Base-by-base conservation (phyloP, 208 protist genomes). In the Trypanosoma cruzi region DNA sequence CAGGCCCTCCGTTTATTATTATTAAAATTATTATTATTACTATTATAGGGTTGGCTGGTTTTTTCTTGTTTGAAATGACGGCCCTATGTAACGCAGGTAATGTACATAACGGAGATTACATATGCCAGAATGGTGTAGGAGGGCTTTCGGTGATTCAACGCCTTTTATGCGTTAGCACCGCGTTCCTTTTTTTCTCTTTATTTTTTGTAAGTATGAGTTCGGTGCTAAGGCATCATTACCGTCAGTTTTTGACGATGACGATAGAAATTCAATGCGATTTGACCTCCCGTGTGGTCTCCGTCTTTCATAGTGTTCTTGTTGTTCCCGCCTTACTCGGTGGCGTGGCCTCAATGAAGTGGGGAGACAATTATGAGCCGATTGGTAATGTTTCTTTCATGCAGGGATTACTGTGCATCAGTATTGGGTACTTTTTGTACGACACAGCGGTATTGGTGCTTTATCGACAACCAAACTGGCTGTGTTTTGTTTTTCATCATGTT, bases 341-440 rank as follows among this genome's bases (percentile, higher is more conserved):
- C 24, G 67, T 88, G 37, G 22, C 57, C 34, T 64, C 31, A 22
- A 81, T 81, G 64, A n/a, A 55, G 53, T 88, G 82, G 79, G 77
- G 79, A 54, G 1, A 32, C 14, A 26, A 63, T n/a, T 65, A 73
- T 50, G 78, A 84, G 52, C 57, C 80, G 11, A 56, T 84, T 18
- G 57, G 55, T 20, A 60, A 69, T 57, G 73, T 77, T 8, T 75
- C 48, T 22, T 69, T 78, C 36, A 32, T 88, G 10, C 79, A 85
- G 50, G 58, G 69, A 31, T 37, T 65, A 0, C 37, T 88, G 4
- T 66, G 60, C 28, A 73, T 88, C 48, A 73, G 64, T 55, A 49
- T 80, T 46, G 82, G 75, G 16, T 88, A 88, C 68, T 80, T 88
- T 64, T 53, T 80, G 14, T 74, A 60, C 13, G 82, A 88, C 22